These are phyloP conservation scores for Clohesyomyces aquaticus DNA, from an alignment of 495 filamentous ascomycete genomes.

Conservation along the genomic window DNA sequence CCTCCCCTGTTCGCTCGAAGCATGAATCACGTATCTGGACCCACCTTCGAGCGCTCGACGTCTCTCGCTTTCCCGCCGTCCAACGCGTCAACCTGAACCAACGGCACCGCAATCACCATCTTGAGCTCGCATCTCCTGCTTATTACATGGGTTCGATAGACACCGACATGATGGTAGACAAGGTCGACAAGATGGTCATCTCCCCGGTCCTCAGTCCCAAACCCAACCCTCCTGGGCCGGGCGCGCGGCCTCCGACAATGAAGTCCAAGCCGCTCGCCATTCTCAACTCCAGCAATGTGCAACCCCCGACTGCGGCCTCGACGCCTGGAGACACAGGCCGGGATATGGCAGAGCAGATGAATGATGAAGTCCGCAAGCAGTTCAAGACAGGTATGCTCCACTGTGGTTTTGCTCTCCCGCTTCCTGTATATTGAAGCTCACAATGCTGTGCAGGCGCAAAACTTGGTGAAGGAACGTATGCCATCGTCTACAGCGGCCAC, in stretches of 20 bases:
- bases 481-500: conserved; percentile 88
- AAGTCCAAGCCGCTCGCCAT: conserved; percentile 51
- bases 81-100: too few relatives aligned
- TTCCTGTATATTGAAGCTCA: not conserved
- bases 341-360: conserved; percentile 84
- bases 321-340: conserved; percentile 45
- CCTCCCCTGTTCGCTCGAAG: not conserved
- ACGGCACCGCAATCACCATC: not conserved
- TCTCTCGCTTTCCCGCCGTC: not conserved
- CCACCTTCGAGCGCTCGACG: not conserved
- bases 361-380: conserved; percentile 81
- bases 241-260: conserved; percentile 45
- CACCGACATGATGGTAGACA: conserved; percentile 2
- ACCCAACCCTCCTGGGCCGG: conserved; percentile 52
- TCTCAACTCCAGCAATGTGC: conserved; percentile 40
- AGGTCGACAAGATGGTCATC: conserved; percentile 15
- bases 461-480: conserved; percentile 95
- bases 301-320: conserved; percentile 16
- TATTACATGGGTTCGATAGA: not conserved
- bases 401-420: conserved; percentile 1
- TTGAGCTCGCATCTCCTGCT: not conserved
- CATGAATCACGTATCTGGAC: not conserved
- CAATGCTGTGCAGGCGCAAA: conserved; percentile 65
- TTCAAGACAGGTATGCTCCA: conserved; percentile 76
- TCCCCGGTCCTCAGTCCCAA: conserved; percentile 39